phyloP scores from a whole-genome alignment of 176 grass and related monocot genomes.

The Phyllostachys edulis region DNA sequence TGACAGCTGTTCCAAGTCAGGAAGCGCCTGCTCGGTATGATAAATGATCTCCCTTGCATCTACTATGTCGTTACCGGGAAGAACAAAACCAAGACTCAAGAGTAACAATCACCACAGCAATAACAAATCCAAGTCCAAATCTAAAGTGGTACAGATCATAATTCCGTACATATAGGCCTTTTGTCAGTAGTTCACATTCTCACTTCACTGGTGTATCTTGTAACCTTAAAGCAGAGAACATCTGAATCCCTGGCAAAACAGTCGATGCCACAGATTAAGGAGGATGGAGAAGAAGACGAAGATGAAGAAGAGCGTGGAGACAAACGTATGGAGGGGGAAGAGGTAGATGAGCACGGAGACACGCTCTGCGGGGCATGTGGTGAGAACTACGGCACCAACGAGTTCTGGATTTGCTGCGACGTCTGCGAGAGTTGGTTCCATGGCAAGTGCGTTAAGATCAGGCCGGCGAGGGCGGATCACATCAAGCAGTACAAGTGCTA shows the following conservation, averaged over 20 bases:
- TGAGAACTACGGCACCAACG: slow-evolving; percentile 73
- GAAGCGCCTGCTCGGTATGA: too few species aligned
- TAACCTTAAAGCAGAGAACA: slow-evolving; percentile 38
- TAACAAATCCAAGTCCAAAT: too few species aligned
- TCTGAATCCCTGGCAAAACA: slow-evolving; percentile 44
- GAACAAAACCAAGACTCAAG: too few species aligned
- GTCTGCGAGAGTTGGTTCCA: slow-evolving; percentile 96
- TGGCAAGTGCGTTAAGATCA: slow-evolving; percentile 93
- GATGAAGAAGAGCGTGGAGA: slow-evolving; percentile 38
- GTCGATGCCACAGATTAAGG: slow-evolving; percentile 40
- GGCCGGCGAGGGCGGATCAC: slow-evolving; percentile 58
- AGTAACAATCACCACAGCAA: too few species aligned
- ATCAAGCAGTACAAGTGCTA: slow-evolving; percentile 66
- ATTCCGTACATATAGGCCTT: too few species aligned
- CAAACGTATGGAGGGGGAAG: slow-evolving; percentile 48
- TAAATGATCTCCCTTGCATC: too few species aligned
- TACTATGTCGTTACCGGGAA: too few species aligned
- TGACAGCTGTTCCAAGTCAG: too few species aligned
- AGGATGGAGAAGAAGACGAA: slow-evolving; percentile 25
- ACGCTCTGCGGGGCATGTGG: slow-evolving; percentile 66
- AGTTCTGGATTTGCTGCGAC: slow-evolving; percentile 76
- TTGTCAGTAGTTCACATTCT: too few species aligned
- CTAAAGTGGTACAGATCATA: too few species aligned
- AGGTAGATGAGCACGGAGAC: slow-evolving; percentile 69
- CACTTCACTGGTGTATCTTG: too few species aligned